Base-by-base conservation (phyloP, 306 rosid genomes). In the Astragalus glycyphyllos region DNA sequence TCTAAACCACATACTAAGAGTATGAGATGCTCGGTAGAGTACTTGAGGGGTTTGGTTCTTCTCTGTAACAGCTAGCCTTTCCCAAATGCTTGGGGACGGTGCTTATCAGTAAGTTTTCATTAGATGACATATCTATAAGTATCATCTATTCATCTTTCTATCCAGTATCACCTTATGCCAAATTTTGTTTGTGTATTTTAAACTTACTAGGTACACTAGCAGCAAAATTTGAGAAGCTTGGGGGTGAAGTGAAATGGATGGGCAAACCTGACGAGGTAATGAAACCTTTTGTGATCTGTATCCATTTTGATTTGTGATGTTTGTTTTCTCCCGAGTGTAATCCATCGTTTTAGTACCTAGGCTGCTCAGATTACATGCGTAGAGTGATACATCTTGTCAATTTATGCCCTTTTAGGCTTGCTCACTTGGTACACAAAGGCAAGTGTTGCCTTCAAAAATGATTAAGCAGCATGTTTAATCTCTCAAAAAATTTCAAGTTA, bases 231-330 rank as follows among this genome's bases (percentile, higher is more conserved):
- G 97, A 88, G 82, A 81, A 89, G 84, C 92, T 94, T 16, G 94
- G 94, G 34, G 98, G 98, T 77, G 96, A 90, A 86, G 98, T 94
- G 41, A 87, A 89, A 79, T 94, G 97, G 96, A 94, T 94, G 98
- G 97, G 98, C 83, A 94, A 90, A 79, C 98, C 98, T 72, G 89
- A 82, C 49, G 84, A 90, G 97, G 97, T 94, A 66, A 79, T 65
- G 23, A 11, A 68, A 11, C 69, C 23, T 41, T 62, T 55, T 65
- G 44, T 56, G 11, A 66, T 29, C 11, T 65, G 50, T 46, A 44
- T 23, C 53, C 20, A 17, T 63, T 68, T 15, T 64, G 12, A 20
- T 20, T 1, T 20, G 23, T 20, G 23, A 20, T 20, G 32, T 5
- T 50, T 72, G 42, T 80, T 59, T 68, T 64, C 51, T 68, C 70